phyloP scores from a whole-genome alignment of 208 protist genomes.

The Strigomonas galati region DNA sequence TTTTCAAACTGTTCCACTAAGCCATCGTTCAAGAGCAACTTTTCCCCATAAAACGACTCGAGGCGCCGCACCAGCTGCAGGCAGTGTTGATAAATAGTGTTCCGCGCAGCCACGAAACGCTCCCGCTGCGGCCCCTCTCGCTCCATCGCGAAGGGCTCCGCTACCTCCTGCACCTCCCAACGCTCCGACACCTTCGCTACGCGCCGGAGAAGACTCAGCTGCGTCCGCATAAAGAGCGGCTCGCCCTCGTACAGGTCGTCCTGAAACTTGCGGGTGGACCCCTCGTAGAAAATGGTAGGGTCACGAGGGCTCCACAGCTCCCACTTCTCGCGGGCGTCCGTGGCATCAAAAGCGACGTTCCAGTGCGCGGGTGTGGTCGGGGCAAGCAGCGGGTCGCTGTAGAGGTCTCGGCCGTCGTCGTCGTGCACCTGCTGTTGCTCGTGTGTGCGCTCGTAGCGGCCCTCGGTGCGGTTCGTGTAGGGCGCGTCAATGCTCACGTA shows the following conservation, averaged over 20 bases:
- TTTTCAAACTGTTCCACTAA: background rate
- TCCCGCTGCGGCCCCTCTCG: slow-evolving; percentile 28
- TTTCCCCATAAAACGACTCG: slow-evolving; percentile 60
- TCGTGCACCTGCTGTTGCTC: slow-evolving; percentile 1
- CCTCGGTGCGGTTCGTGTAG: slow-evolving; percentile 35
- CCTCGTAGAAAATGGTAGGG: slow-evolving; percentile 75
- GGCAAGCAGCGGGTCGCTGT: slow-evolving; percentile 45
- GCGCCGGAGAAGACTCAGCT: slow-evolving; percentile 26
- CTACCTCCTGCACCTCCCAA: slow-evolving; percentile 71
- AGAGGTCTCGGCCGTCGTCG: background rate
- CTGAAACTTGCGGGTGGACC: slow-evolving; percentile 76
- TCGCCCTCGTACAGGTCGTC: slow-evolving; percentile 87
- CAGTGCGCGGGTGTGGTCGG: slow-evolving; percentile 69
- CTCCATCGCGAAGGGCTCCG: slow-evolving; percentile 55
- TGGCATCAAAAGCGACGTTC: slow-evolving; percentile 54
- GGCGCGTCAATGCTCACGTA: slow-evolving; percentile 75
- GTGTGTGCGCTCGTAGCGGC: slow-evolving; percentile 33
- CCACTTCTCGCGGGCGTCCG: slow-evolving; percentile 62
- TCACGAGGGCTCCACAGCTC: slow-evolving; percentile 82
- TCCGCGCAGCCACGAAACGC: slow-evolving; percentile 48
- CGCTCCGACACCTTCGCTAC: slow-evolving; percentile 48
- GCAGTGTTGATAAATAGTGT: slow-evolving; percentile 29
- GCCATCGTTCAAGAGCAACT: slow-evolving; percentile 27
- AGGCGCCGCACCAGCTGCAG: slow-evolving; percentile 45
- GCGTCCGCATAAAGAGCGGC: slow-evolving; percentile 78